These are phyloP conservation scores for Jacaranda copaia DNA, from an alignment of 257 asterid genomes.

Conservation along the genomic window DNA sequence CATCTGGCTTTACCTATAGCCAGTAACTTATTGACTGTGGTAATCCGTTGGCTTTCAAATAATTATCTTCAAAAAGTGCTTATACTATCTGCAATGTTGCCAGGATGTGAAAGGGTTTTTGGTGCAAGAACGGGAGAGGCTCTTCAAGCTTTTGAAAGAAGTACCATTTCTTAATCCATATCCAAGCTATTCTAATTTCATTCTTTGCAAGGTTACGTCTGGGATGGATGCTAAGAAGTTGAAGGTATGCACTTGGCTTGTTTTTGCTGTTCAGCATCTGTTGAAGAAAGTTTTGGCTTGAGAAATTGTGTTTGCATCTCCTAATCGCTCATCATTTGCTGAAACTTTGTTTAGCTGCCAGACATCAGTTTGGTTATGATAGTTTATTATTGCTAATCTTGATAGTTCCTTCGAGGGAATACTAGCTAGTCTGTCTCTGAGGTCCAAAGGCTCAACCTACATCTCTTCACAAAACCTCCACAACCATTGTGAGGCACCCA, in stretches of 20 bases:
- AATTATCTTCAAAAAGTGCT: background rate
- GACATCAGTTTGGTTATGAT: too few species aligned
- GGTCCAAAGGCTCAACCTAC: background rate
- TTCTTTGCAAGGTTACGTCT: conserved; percentile 89
- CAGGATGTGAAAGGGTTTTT: conserved; percentile 90
- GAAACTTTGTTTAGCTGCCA: too few species aligned
- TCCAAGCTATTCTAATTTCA: conserved; percentile 92
- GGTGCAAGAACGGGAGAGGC: conserved; percentile 88
- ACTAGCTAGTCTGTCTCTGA: too few species aligned
- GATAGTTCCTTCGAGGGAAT: too few species aligned
- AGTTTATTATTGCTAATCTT: too few species aligned
- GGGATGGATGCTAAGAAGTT: conserved; percentile 94
- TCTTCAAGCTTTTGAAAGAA: conserved; percentile 80
- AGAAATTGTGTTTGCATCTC: background rate
- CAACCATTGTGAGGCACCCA: background rate
- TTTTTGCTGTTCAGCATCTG: conserved; percentile 2
- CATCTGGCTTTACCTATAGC: background rate
- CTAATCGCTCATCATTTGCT: too few species aligned
- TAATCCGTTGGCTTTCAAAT: background rate
- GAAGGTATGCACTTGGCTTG: conserved; percentile 63
- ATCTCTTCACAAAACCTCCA: background rate
- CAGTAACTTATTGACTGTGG: background rate
- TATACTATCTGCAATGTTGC: conserved; percentile 17
- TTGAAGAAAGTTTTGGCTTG: background rate
- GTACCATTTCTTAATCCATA: conserved; percentile 87